Conservation (phyloP, 345 rosid genomes). For the Populus ilicifolia region DNA sequence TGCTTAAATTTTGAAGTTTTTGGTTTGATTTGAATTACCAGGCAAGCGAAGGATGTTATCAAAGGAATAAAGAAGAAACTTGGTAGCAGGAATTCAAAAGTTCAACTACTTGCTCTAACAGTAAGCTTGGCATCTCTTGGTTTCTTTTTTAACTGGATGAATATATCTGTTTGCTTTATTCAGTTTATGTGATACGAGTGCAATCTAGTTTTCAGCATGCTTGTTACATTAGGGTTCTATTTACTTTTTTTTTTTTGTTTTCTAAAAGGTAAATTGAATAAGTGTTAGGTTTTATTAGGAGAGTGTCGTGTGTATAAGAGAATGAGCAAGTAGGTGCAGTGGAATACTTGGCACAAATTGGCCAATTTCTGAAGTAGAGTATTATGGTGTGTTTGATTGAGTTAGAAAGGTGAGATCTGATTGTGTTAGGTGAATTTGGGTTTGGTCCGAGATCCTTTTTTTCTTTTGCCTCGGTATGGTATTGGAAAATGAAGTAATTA, state of each 20-base stretch:
- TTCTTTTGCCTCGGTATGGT: background rate
- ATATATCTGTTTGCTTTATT: background rate
- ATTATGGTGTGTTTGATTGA: background rate
- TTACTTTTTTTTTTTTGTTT: background rate
- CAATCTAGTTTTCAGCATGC: background rate
- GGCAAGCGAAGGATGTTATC: constrained; percentile 95
- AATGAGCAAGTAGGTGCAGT: background rate
- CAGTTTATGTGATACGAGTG: background rate
- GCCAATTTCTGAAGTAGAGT: background rate
- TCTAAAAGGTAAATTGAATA: background rate
- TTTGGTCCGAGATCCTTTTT: background rate
- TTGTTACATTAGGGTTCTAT: background rate
- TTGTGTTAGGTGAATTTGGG: background rate
- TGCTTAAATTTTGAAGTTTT: background rate
- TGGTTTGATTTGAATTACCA: constrained; percentile 17
- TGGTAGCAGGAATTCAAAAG: constrained; percentile 83
- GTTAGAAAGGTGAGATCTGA: background rate
- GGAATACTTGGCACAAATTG: background rate
- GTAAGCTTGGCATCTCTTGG: constrained; percentile 50
- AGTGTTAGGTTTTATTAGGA: background rate
- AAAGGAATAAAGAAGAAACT: constrained; percentile 88
- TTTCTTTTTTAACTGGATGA: no score
- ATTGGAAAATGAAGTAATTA: background rate
- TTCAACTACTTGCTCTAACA: constrained; percentile 92
- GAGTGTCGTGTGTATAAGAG: background rate